phyloP scores from a whole-genome alignment of 345 rosid genomes.

The Syzygium jambos region DNA sequence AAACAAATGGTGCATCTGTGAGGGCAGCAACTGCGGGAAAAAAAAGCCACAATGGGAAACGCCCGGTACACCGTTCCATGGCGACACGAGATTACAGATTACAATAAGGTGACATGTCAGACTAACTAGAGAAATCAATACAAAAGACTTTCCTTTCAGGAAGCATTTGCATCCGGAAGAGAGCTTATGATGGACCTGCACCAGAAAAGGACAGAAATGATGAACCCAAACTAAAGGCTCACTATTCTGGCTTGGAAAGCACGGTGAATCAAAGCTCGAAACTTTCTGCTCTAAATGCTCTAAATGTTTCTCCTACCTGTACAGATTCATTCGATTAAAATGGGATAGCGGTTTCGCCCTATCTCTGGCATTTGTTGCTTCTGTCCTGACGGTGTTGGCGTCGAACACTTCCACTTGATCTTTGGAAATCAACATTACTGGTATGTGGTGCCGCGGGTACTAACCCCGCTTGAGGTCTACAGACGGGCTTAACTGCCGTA shows the following conservation, averaged over 20 bases:
- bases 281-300: background rate
- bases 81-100: background rate
- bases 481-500: constrained; percentile 11
- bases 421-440: constrained; percentile 8
- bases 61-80: background rate
- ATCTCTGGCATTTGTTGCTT: constrained; percentile 15
- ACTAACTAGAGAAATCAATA: background rate
- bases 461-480: constrained; percentile 7
- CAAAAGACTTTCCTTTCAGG: background rate
- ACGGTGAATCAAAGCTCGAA: background rate
- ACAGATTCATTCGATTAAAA: background rate
- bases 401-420: constrained; percentile 9
- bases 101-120: background rate
- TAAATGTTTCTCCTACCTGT: background rate
- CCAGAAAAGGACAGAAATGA: background rate
- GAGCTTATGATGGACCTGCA: constrained; percentile 3
- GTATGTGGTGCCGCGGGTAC: constrained; percentile 11
- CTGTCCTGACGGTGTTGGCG: constrained; percentile 13
- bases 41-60: background rate
- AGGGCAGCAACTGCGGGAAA: background rate
- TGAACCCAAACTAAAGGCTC: background rate
- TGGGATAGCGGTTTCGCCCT: background rate
- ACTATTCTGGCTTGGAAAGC: background rate
- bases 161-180: constrained; percentile 1
- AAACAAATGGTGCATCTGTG: background rate